Evolutionary conservation across 2,329 filamentous ascomycete species (phyloP).

Genomic region (Phialocephala subalpina): DNA sequence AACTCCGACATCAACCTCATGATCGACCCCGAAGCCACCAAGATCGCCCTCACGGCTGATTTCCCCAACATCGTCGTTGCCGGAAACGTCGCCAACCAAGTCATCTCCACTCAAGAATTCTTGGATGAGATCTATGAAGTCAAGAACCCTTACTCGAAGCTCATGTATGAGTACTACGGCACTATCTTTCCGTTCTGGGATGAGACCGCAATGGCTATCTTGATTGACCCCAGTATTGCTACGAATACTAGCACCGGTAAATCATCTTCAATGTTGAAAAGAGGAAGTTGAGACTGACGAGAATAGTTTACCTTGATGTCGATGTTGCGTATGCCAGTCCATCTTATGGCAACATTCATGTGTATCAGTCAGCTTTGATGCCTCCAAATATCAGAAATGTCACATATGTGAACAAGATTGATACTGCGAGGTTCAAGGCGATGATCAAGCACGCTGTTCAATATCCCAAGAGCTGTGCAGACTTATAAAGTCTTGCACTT

Average conservation of each 20-base stretch:
- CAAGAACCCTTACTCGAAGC: slow-evolving; percentile 48
- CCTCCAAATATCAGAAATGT: slow-evolving; percentile 48
- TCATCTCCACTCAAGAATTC: slow-evolving; percentile 50
- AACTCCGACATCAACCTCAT: slow-evolving; percentile 56
- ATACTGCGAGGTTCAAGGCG: slow-evolving; percentile 46
- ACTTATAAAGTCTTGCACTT: background rate
- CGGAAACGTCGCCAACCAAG: slow-evolving; percentile 56
- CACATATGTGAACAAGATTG: slow-evolving; percentile 50
- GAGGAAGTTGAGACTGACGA: background rate
- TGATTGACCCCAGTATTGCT: slow-evolving; percentile 49
- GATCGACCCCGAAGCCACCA: slow-evolving; percentile 58
- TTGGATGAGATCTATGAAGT: slow-evolving; percentile 49
- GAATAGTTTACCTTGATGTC: slow-evolving; percentile 51
- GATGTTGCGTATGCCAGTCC: slow-evolving; percentile 50
- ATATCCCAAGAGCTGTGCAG: slow-evolving; percentile 25
- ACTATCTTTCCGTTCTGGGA: slow-evolving; percentile 54
- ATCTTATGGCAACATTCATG: slow-evolving; percentile 52
- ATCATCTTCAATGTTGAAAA: slow-evolving; percentile 16
- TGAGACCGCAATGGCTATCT: slow-evolving; percentile 52
- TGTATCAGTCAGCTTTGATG: slow-evolving; percentile 50
- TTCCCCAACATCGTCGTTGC: slow-evolving; percentile 56
- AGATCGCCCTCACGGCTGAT: slow-evolving; percentile 55
- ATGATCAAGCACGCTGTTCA: slow-evolving; percentile 48
- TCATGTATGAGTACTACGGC: slow-evolving; percentile 49
- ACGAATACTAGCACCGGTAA: slow-evolving; percentile 47